Percentiles rank a stretch among this genome's conserved stretches.
Evolutionary conservation across 176 grass and related monocot species (phyloP).

Genomic region (Elaeis guineensis): DNA sequence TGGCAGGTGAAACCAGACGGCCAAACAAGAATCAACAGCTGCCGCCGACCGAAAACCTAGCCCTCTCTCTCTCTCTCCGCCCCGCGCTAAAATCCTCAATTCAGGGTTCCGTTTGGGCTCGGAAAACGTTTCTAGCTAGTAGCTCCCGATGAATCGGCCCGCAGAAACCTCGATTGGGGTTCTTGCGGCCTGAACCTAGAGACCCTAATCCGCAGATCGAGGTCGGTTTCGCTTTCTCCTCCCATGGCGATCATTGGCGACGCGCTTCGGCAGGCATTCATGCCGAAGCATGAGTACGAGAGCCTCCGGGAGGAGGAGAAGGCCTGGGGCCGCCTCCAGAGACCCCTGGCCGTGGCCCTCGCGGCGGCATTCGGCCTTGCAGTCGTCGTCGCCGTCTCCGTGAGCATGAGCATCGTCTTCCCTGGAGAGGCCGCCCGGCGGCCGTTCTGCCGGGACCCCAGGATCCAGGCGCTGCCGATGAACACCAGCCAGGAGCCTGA

Average conservation of each 20-base stretch:
- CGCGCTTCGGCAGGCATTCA: conserved; percentile 81
- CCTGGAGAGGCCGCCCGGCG: conserved; percentile 58
- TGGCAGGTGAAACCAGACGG: too few species aligned
- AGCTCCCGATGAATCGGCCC: too few species aligned
- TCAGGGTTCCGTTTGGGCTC: too few species aligned
- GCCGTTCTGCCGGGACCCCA: conserved; percentile 76
- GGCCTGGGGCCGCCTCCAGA: conserved; percentile 45
- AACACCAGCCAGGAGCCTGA: conserved; percentile 65
- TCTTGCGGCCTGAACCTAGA: too few species aligned
- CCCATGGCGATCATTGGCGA: conserved; percentile 58
- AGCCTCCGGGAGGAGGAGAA: conserved; percentile 62
- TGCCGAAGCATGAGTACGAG: conserved; percentile 57
- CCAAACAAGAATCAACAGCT: too few species aligned
- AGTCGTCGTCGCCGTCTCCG: conserved; percentile 27
- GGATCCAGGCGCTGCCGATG: conserved; percentile 67
- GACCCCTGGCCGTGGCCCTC: conserved; percentile 32
- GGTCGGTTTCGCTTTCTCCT: too few species aligned
- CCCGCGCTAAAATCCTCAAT: too few species aligned
- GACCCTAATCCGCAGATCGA: too few species aligned
- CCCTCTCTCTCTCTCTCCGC: too few species aligned
- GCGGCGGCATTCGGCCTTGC: conserved; percentile 37
- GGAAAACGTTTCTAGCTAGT: too few species aligned
- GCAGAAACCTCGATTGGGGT: too few species aligned
- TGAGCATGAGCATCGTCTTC: conserved; percentile 81
- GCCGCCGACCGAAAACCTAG: too few species aligned